Base-by-base conservation (phyloP, 495 filamentous ascomycete genomes). In the Aspergillus leporis region DNA sequence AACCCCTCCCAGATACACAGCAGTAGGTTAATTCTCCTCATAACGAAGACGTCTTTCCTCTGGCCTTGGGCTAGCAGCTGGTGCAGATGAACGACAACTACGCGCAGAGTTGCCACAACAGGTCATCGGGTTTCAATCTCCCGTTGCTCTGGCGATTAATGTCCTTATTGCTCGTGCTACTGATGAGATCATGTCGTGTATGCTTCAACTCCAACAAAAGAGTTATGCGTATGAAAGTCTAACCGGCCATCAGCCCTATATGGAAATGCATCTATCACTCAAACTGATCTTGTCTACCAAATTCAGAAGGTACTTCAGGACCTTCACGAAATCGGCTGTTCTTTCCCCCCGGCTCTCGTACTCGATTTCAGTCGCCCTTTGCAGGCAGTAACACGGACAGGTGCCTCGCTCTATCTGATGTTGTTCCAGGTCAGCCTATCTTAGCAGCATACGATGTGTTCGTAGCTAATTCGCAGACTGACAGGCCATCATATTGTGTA, bases 171-270 rank as follows among this genome's bases (percentile, higher is more conserved):
- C 65, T 12, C 65, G 65, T 34, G 56, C 62, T 12, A 68, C 65
- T 4, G 65, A 68, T 47, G 57, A 63, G 13, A 65, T 68, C 21
- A 68, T 65, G 62, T 65, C 62, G 0, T 63, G 65, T 68, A 55
- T 53, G 65, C 41, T 9, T 18, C 14, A n/a, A 36, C 14, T 3
- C 22, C 0, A 14, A 25, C 12, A 32, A n/a, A 16, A 49, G 9
- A 5, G n/a, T 16, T n/a, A 46, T 50, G 21, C 0, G 4, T 19
- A 9, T 13, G 12, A 2, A 4, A 9, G 0, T 28, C 45, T 60
- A 22, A 55, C 34, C 5, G 7, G 5, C 19, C 7, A 21, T 28
- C 9, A 68, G 65, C 60, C 21, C 28, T 68, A 31, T 68, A 68
- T 40, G 62, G 65, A 18, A 65, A 65, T 14, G 53, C 63, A 21